Conservation (phyloP, 2,329 filamentous ascomycete species). For the Graphium sp. region DNA sequence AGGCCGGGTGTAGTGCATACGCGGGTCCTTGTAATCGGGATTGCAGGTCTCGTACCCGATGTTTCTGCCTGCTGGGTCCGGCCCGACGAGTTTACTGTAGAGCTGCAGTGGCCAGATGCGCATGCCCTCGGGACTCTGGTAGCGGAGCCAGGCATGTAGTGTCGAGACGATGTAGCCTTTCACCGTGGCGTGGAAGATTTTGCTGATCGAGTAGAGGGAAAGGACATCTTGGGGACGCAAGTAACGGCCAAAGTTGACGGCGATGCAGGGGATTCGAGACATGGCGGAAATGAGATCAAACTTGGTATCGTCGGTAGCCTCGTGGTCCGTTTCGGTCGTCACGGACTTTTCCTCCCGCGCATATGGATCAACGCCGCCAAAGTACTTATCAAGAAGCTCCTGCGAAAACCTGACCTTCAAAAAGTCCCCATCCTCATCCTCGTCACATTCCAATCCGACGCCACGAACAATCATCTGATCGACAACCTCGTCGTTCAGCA, state of each 20-base stretch:
- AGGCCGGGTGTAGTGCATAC: constrained; percentile 18
- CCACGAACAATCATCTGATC: not conserved
- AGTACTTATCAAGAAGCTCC: constrained; percentile 11
- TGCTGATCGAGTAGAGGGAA: constrained; percentile 47
- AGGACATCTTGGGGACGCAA: constrained; percentile 40
- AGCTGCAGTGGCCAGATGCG: constrained; percentile 42
- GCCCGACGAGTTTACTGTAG: constrained; percentile 38
- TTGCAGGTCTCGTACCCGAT: constrained; percentile 12
- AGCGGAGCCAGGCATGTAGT: constrained; percentile 34
- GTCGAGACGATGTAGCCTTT: constrained; percentile 41
- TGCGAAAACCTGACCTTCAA: constrained; percentile 14
- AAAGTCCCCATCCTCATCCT: too few relatives aligned
- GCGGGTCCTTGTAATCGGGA: constrained; percentile 3
- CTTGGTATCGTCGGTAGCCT: constrained; percentile 1
- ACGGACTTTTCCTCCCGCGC: too few relatives aligned
- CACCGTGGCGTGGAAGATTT: constrained; percentile 41
- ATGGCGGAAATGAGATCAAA: constrained; percentile 26
- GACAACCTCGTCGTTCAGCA: not conserved
- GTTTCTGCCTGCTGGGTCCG: constrained; percentile 36
- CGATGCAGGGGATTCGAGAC: constrained; percentile 29
- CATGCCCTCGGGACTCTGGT: constrained; percentile 36
- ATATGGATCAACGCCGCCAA: constrained; percentile 14
- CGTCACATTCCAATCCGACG: constrained; percentile 1
- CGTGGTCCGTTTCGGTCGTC: too few relatives aligned
- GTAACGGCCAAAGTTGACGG: constrained; percentile 34